Percentiles rank a stretch among this genome's conserved stretches.
These are phyloP conservation scores for Plasmodium inui DNA, from an alignment of 169 alveolate species.

Conservation along the genomic window DNA sequence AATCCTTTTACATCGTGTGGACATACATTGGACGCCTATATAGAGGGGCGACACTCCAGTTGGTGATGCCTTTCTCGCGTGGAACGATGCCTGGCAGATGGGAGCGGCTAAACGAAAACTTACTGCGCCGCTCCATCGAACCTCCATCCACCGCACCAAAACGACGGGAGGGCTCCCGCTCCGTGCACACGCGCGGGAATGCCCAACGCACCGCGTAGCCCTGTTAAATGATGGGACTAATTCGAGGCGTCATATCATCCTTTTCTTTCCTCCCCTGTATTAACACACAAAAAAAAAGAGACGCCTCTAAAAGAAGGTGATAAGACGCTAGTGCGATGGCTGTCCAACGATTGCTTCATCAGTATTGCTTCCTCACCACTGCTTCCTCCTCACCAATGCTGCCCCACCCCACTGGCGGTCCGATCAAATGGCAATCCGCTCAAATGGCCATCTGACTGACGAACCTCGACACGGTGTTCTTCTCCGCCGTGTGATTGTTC, in stretches of 20 bases:
- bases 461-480: conserved; percentile 55
- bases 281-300: neutral
- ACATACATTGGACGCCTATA: neutral
- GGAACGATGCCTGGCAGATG: neutral
- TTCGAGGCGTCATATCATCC: neutral
- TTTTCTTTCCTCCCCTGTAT: neutral
- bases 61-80: neutral
- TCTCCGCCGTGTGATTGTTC: conserved; percentile 31
- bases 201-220: neutral
- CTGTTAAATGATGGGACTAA: neutral
- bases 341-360: too few species aligned
- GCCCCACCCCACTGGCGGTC: neutral
- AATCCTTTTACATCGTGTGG: neutral
- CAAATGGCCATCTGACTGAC: conserved; percentile 38
- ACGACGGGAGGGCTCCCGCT: neutral
- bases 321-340: neutral
- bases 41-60: neutral
- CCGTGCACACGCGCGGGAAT: neutral
- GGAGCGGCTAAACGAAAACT: too few species aligned
- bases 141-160: too few species aligned
- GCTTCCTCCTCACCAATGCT: neutral
- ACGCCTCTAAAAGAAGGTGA: neutral
- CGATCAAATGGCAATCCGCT: conserved; percentile 13
- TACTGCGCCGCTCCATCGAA: too few species aligned
- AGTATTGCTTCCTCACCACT: neutral